Base-by-base conservation (phyloP, 2,329 filamentous ascomycete species). In the Aspergillus oerlinghausenensis region DNA sequence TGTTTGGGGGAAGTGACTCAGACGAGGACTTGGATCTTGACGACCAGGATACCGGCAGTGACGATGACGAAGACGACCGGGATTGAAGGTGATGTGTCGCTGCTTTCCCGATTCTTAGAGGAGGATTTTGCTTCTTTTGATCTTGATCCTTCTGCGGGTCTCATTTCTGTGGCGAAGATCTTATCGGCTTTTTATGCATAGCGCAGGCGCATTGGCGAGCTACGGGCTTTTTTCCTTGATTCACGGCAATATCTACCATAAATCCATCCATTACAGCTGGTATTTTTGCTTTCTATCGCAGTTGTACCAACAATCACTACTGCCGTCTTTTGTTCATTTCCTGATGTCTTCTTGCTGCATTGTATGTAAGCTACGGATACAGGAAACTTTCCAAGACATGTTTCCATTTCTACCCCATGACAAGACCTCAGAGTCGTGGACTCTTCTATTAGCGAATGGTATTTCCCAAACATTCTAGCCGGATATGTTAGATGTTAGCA, bases 1-100 rank as follows among this genome's bases (percentile, higher is more conserved):
- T 92, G 63, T 92, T 92, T 73, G 88, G 87, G 9, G 88, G 87
- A 17, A 90, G 87, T 65, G 88, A 90, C 63, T 80, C 77, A 4
- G 79, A 81, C 49, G 75, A 73, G 52, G 77, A 80, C 38, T 73
- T 81, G 67, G 70, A 71, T 52, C 66, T 75, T 55, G 75, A 75
- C 35, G 75, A 77, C 11, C 67, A 70, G 53, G 75, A 75, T 43
- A 81, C 83, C 17, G 83, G 82, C 10, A 82, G 82, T 32, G 87
- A 87, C 10, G 82, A 84, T 47, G 82, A 84, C 43, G 61, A 63
- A 17, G 62, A 59, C 8, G 43, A 56, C 11, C 32, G 49, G 19
- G 21, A 42, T 8, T 48, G 47, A 28, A 17, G 25, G 21, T 10
- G 19, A 50, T 38, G 35, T 11, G 2, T 21, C 11, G 3, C 26